Evolutionary conservation across 345 rosid species (phyloP), one percentile per base, ranked within the genome.

Genomic region (Citrus reticulata): DNA sequence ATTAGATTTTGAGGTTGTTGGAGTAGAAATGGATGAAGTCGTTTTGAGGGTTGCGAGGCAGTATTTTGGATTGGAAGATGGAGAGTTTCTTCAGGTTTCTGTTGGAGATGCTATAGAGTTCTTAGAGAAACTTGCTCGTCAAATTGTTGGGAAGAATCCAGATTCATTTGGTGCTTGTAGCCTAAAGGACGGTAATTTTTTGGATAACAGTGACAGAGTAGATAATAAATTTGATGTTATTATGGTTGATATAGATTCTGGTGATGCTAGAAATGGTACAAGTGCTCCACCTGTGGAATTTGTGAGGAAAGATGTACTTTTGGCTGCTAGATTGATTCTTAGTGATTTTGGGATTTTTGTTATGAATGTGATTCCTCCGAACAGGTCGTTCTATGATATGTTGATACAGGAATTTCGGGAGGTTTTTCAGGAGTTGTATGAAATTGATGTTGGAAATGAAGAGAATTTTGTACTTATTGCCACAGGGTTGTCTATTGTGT

Each of bases 221-320:
- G 82, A 6, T 64, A 17, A 49, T 8, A 80, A 80, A 22, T 95
- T 93, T 84, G 95, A 95, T 81, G 92, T 86, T 19, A 75, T 92
- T 70, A 90, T 93, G 98, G 92, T 96, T 83, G 97, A 96, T 88
- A 81, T 96, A 27, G 95, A 96, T 82, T 88, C 94, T 0, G 80
- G 55, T 20, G 89, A 91, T 85, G 81, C 83, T 9, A 64, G 80
- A 40, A 88, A 79, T 42, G 95, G 96, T 57, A 39, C 85, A 29
- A 85, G 84, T 74, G 97, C 97, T 69, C 98, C 98, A 9, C 98
- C 97, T 2, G 9, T 82, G 42, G 94, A 89, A 74, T 90, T 93
- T 82, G 70, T 90, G 55, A 74, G 76, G 29, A 88, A 67, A 80
- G 62, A 84, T 24, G 83, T 89, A 69, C 84, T 96, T 81, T 59